A percentile compares a stretch with the other conserved stretches of the same genome.
Evolutionary conservation across 441 rosid genomes (phyloP).

Genomic region (Populus hybrid): DNA sequence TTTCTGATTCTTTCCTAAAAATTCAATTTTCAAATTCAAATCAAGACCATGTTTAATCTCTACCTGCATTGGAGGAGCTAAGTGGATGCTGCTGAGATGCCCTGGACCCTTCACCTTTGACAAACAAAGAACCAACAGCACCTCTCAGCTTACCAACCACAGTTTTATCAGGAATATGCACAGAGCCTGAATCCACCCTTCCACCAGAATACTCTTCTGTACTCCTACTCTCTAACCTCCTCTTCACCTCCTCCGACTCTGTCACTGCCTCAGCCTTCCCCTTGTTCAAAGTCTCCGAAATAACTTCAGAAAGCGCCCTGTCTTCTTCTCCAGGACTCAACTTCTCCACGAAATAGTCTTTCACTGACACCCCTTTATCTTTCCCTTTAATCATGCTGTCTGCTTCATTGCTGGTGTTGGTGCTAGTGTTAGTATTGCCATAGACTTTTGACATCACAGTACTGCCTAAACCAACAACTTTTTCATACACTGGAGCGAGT

Average conservation of each 20-base stretch:
- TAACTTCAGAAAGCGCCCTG: constrained; percentile 58
- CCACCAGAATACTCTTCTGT: constrained; percentile 12
- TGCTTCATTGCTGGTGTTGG: neutral
- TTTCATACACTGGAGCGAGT: constrained; percentile 37
- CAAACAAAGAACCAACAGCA: constrained; percentile 55
- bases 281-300: constrained; percentile 43
- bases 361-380: constrained; percentile 46
- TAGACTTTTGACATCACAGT: constrained; percentile 33
- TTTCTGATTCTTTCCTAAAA: neutral
- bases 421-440: neutral
- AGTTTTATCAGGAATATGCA: constrained; percentile 18
- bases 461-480: constrained; percentile 42
- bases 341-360: constrained; percentile 52
- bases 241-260: constrained; percentile 50
- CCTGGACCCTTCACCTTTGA: constrained; percentile 28
- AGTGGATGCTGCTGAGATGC: constrained; percentile 32
- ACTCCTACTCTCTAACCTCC: constrained; percentile 25
- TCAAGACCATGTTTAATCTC: neutral
- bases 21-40: neutral
- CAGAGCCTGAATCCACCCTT: constrained; percentile 6
- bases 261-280: constrained; percentile 32
- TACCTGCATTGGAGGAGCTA: constrained; percentile 17
- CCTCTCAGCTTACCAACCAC: constrained; percentile 56
- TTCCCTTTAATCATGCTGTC: constrained; percentile 11
- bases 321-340: constrained; percentile 75